phyloP scores from a whole-genome alignment of 768 basidiomycete genomes.

The Trametes cinnabarina region DNA sequence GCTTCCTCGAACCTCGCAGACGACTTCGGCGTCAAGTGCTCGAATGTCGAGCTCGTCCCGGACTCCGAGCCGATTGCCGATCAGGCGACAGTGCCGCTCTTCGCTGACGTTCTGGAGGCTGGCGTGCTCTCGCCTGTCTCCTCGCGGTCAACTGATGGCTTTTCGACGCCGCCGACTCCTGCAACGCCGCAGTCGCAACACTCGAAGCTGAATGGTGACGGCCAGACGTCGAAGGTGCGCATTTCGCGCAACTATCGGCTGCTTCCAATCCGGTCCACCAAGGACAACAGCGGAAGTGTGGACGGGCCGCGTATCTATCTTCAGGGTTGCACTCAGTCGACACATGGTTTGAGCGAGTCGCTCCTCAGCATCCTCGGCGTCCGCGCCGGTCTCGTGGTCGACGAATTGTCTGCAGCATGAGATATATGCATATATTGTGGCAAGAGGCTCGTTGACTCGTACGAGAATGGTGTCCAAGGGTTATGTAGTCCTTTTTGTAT shows the following conservation, averaged over 20 bases:
- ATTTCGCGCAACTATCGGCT: conserved; percentile 22
- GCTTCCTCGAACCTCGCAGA: conserved; percentile 38
- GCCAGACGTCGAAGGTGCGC: conserved; percentile 11
- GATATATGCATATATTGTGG: not conserved
- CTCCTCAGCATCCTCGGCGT: conserved; percentile 45
- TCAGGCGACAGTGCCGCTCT: not conserved
- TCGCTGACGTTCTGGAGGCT: conserved; percentile 12
- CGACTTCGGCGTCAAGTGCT: conserved; percentile 34
- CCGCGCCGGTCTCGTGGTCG: conserved; percentile 46
- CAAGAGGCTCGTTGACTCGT: not conserved
- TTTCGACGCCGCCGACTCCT: conserved; percentile 18
- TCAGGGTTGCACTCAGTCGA: conserved; percentile 38
- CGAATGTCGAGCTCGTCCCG: conserved; percentile 11
- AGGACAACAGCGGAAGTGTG: not conserved
- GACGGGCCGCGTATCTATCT: conserved; percentile 33
- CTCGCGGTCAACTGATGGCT: conserved; percentile 14
- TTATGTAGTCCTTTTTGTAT: no score
- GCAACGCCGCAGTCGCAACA: conserved; percentile 14
- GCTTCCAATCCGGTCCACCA: conserved; percentile 10
- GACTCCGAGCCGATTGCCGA: not conserved
- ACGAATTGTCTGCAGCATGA: conserved; percentile 29
- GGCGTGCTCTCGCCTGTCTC: conserved; percentile 5
- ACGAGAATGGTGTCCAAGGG: no score
- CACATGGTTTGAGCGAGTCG: conserved; percentile 43
- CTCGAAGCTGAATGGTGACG: conserved; percentile 4